Conservation (phyloP, 371 early-diverging fungal genomes). For the Mortierella sp. region DNA sequence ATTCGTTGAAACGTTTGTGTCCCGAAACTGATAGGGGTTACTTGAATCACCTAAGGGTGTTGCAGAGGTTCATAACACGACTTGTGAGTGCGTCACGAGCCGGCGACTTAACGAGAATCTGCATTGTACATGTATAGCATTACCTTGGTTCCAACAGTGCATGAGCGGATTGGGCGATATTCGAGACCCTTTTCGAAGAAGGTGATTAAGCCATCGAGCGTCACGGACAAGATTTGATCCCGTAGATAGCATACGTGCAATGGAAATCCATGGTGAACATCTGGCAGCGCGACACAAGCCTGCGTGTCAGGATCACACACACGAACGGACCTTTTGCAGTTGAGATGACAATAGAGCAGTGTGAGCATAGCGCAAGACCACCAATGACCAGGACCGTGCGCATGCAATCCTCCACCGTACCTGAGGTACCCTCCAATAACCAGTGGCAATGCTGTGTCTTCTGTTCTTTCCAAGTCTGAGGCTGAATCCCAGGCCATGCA, state of each 20-base stretch:
- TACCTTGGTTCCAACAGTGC: conserved; percentile 27
- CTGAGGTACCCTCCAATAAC: conserved; percentile 37
- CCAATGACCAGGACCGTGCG: too few relatives aligned
- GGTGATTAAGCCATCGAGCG: conserved; percentile 25
- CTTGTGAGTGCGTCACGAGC: too few relatives aligned
- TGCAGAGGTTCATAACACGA: too few relatives aligned
- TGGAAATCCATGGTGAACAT: conserved; percentile 34
- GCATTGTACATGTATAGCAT: too few relatives aligned
- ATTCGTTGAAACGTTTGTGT: conserved; percentile 6
- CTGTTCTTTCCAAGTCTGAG: background rate
- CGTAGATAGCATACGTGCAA: conserved; percentile 23
- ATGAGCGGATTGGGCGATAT: conserved; percentile 17
- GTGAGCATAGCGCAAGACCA: too few relatives aligned
- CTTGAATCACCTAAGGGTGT: conserved; percentile 23
- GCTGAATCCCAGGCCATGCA: conserved; percentile 25
- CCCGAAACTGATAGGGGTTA: conserved; percentile 22
- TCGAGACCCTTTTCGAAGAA: conserved; percentile 19
- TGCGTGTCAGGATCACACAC: conserved; percentile 13
- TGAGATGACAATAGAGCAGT: too few relatives aligned
- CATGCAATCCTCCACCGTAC: conserved; percentile 11
- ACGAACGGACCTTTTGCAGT: conserved; percentile 11
- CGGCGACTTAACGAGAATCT: too few relatives aligned
- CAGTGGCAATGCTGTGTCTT: background rate
- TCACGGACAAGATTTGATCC: conserved; percentile 21
- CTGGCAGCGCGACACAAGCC: conserved; percentile 7